phyloP scores from a whole-genome alignment of 1,139 yeast genomes.

The Chernovozyma sophiae-reginae region DNA sequence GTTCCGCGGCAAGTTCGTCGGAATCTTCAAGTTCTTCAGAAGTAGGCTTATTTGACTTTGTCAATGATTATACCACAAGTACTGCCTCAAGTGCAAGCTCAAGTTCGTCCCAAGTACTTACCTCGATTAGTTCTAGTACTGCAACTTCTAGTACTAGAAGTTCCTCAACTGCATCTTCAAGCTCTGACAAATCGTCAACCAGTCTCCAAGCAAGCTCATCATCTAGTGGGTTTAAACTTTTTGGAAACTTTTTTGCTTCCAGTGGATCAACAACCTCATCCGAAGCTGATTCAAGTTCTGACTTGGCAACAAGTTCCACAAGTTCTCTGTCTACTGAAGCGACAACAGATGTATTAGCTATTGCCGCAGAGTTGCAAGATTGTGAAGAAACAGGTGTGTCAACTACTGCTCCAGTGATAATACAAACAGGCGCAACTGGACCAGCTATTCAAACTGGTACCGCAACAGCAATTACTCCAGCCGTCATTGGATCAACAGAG shows the following conservation, averaged over 20 bases:
- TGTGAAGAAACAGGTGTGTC: constrained; percentile 5
- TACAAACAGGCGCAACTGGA: constrained; percentile 9
- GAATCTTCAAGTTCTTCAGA: neutral
- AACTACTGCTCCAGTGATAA: neutral
- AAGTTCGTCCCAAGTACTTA: no score
- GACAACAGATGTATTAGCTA: neutral
- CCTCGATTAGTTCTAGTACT: no score
- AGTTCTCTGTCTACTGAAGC: no score
- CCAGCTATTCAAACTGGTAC: constrained; percentile 2
- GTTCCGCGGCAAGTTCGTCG: constrained; percentile 9
- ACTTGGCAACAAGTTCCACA: no score
- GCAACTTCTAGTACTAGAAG: no score
- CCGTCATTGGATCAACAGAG: neutral
- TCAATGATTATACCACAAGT: constrained; percentile 3
- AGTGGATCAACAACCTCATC: neutral
- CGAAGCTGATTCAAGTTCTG: no score
- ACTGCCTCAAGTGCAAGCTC: constrained; percentile 2
- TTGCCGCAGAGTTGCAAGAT: neutral
- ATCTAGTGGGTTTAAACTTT: constrained; percentile 1
- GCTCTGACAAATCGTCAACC: no score
- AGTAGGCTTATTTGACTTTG: neutral
- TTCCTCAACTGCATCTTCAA: no score
- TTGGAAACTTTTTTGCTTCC: neutral
- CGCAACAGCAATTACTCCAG: constrained; percentile 1
- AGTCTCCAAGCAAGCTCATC: no score